Percentiles rank a stretch among this genome's conserved stretches.
Evolutionary conservation across 192 early-diverging fungal genomes (phyloP).

Genomic region (Gryganskiella cystojenkinii): DNA sequence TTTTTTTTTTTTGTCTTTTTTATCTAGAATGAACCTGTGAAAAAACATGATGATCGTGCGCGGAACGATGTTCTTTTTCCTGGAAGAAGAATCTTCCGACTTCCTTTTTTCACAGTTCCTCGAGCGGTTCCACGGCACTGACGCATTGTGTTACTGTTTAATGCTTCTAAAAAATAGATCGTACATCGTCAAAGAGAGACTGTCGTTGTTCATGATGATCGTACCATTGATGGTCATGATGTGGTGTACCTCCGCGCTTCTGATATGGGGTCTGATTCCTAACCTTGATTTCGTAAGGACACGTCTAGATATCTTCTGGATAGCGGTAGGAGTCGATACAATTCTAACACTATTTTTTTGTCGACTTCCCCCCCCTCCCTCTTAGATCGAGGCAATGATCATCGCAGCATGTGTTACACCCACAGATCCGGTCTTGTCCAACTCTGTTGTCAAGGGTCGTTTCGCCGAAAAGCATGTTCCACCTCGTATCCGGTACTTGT

Average conservation of each 20-base stretch:
- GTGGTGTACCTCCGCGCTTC: conserved; percentile 78
- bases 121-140: neutral
- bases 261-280: conserved; percentile 71
- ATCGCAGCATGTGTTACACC: conserved; percentile 89
- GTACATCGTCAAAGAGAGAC: conserved; percentile 73
- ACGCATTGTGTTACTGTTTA: neutral
- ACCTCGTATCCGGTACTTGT: conserved; percentile 72
- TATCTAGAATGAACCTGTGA: too few species aligned
- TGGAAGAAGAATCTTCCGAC: too few species aligned
- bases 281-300: conserved; percentile 63
- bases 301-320: neutral
- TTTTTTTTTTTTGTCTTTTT: too few species aligned
- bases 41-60: too few species aligned
- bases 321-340: conserved; percentile 1
- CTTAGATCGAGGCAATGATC: conserved; percentile 75
- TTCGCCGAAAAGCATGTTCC: conserved; percentile 95
- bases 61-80: too few species aligned
- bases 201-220: conserved; percentile 74
- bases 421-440: conserved; percentile 94
- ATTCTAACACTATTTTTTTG: conserved; percentile 9
- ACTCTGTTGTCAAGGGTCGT: conserved; percentile 92
- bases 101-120: too few species aligned
- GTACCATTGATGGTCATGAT: conserved; percentile 85
- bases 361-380: neutral
- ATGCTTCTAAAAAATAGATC: conserved; percentile 35